A percentile compares a stretch with the other conserved stretches of the same genome.
Evolutionary conservation across 768 basidiomycete genomes (phyloP).

Genomic region (Termitomyces heimii): DNA sequence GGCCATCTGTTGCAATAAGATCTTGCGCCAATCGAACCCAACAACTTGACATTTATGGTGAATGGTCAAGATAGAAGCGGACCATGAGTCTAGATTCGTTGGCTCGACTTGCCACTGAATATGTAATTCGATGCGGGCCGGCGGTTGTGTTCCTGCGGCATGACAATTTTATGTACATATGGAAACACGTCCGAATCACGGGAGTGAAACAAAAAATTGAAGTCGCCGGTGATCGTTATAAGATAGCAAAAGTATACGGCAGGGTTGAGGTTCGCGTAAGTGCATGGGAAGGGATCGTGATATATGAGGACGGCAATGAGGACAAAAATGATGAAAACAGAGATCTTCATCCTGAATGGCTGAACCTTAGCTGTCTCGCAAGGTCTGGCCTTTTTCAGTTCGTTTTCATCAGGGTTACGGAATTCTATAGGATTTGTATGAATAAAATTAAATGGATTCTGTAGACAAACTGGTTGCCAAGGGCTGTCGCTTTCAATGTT

Average conservation of each 20-base stretch:
- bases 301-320: neutral
- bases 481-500: neutral
- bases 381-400: neutral
- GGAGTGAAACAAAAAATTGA: neutral
- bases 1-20: neutral
- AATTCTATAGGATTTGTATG: neutral
- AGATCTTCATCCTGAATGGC: neutral
- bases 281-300: neutral
- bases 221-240: neutral
- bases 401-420: neutral
- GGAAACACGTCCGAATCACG: neutral
- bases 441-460: neutral
- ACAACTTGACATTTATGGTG: neutral
- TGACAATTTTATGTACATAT: neutral
- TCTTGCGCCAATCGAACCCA: neutral
- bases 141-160: neutral
- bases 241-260: neutral
- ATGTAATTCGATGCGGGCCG: slow-evolving; percentile 1
- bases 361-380: neutral
- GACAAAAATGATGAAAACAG: neutral
- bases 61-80: neutral
- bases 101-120: neutral
- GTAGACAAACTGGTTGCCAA: neutral
- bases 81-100: neutral
- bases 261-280: neutral